These are phyloP conservation scores for Aspergillus puulaauensis DNA, from an alignment of 2,329 filamentous ascomycete species.

Conservation along the genomic window DNA sequence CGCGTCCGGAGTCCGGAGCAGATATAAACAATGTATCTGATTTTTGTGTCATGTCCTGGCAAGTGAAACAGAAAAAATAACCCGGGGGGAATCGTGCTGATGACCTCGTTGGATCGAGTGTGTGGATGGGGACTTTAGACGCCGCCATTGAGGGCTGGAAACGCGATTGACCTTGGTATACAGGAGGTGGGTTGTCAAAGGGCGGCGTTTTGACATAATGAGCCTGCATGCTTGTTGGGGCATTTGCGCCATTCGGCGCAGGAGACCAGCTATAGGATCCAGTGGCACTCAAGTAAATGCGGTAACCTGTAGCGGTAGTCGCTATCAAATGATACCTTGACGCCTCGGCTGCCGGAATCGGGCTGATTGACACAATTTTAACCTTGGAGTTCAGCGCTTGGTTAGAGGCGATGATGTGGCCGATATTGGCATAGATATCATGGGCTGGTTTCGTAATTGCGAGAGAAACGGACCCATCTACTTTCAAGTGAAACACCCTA, in stretches of 20 bases:
- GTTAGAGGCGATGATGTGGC: slow-evolving; percentile 74
- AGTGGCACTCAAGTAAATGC: slow-evolving; percentile 88
- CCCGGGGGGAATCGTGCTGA: slow-evolving; percentile 72
- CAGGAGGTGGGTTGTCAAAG: slow-evolving; percentile 30
- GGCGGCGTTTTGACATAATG: slow-evolving; percentile 95
- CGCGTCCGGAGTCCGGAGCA: slow-evolving; percentile 82
- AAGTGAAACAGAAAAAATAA: slow-evolving; percentile 84
- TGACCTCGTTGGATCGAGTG: slow-evolving; percentile 41
- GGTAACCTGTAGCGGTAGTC: slow-evolving; percentile 83
- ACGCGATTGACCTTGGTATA: slow-evolving; percentile 24
- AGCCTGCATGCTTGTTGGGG: slow-evolving; percentile 95
- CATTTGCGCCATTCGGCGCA: slow-evolving; percentile 60
- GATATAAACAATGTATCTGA: slow-evolving; percentile 76
- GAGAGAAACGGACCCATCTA: slow-evolving; percentile 51
- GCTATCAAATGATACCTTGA: slow-evolving; percentile 85
- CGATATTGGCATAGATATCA: slow-evolving; percentile 67
- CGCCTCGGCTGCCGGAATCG: slow-evolving; percentile 80
- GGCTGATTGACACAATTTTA: slow-evolving; percentile 78
- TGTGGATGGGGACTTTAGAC: slow-evolving; percentile 51
- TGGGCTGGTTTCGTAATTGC: slow-evolving; percentile 55
- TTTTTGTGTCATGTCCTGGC: slow-evolving; percentile 58
- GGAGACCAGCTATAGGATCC: slow-evolving; percentile 60
- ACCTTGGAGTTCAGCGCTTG: slow-evolving; percentile 71
- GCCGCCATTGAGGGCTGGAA: slow-evolving; percentile 39
- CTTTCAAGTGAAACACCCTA: slow-evolving; percentile 83